These are phyloP conservation scores for Calendula officinalis DNA, from an alignment of 129 eudicot species.

Conservation along the genomic window DNA sequence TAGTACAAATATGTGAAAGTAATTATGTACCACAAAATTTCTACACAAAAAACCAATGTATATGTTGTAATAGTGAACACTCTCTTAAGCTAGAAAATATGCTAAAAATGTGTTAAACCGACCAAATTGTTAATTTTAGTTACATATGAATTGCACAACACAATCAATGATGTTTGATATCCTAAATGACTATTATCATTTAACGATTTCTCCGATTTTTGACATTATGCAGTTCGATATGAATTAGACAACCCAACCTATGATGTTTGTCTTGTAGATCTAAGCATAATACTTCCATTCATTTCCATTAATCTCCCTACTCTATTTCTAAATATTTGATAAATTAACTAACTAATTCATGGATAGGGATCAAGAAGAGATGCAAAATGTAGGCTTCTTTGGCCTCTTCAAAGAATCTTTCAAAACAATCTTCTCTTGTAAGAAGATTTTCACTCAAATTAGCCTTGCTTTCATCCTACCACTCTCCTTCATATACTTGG, in stretches of 20 bases:
- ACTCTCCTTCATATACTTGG: constrained; percentile 32
- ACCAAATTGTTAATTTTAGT: too few relatives aligned
- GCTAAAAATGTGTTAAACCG: too few relatives aligned
- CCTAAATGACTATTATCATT: background rate
- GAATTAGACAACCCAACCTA: too few relatives aligned
- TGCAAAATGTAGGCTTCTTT: constrained; percentile 41
- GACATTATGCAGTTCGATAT: background rate
- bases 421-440: constrained; percentile 32
- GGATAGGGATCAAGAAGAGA: constrained; percentile 40
- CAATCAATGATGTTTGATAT: too few relatives aligned
- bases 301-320: background rate
- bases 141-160: too few relatives aligned
- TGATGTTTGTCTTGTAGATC: constrained; percentile 20
- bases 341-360: constrained; percentile 9
- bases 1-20: too few relatives aligned
- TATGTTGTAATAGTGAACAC: too few relatives aligned
- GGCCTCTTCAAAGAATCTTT: constrained; percentile 38
- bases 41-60: too few relatives aligned
- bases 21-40: too few relatives aligned
- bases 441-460: constrained; percentile 37
- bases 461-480: constrained; percentile 46
- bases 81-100: too few relatives aligned
- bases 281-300: background rate
- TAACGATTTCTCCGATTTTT: constrained; percentile 17
- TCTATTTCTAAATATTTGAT: background rate